Conservation (phyloP, 345 rosid genomes). For the Eucalyptus cloeziana region DNA sequence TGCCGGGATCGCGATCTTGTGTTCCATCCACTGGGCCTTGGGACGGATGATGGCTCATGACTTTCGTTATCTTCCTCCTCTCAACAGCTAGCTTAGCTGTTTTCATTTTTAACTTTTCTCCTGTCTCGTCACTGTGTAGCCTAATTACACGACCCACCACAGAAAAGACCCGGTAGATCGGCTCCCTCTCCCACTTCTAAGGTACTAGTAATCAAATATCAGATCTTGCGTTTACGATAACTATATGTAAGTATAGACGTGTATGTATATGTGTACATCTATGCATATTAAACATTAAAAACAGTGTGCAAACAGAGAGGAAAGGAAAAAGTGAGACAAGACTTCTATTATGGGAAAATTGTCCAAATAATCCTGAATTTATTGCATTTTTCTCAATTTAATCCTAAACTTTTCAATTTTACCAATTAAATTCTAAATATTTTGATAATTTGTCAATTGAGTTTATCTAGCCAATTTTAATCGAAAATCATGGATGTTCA, state of each 20-base stretch:
- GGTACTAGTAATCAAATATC: neutral
- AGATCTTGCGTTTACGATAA: neutral
- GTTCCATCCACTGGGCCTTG: neutral
- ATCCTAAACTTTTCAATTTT: too few relatives aligned
- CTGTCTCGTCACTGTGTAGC: neutral
- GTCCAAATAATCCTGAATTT: too few relatives aligned
- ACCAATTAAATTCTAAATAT: rapidly evolving
- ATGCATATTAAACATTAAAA: neutral
- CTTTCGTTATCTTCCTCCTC: neutral
- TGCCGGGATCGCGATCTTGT: neutral
- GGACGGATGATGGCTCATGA: neutral
- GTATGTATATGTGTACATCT: neutral
- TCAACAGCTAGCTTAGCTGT: neutral
- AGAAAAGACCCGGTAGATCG: neutral
- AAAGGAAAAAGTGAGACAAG: neutral
- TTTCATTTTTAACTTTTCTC: neutral
- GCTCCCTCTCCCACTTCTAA: neutral
- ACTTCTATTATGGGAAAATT: too few relatives aligned
- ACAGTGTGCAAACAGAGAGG: neutral
- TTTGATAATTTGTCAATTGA: too few relatives aligned
- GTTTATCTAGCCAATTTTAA: too few relatives aligned
- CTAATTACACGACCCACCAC: neutral
- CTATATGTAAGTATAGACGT: neutral
- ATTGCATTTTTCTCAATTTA: rapidly evolving
- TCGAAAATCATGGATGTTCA: rapidly evolving